Conservation (phyloP, 257 asterid genomes). For the Lycium barbarum region DNA sequence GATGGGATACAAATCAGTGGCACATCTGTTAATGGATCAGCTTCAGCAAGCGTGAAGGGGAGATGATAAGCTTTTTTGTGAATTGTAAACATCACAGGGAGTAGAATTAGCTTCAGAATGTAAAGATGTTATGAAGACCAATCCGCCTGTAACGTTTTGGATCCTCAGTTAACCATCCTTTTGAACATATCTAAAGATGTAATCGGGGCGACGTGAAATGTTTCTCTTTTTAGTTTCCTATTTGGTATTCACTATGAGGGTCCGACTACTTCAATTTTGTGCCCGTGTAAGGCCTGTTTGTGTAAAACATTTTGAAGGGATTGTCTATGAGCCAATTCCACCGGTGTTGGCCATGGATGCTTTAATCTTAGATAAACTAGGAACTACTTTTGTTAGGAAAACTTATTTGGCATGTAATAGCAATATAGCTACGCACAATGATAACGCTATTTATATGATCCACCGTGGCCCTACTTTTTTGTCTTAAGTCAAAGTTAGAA, state of each 20-base stretch:
- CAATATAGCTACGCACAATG: too few relatives aligned
- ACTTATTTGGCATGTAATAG: too few relatives aligned
- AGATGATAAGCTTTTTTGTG: not conserved
- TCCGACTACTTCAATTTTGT: not conserved
- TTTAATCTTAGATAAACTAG: too few relatives aligned
- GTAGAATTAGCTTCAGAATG: not conserved
- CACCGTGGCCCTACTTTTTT: too few relatives aligned
- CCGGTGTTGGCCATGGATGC: too few relatives aligned
- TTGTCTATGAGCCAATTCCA: too few relatives aligned
- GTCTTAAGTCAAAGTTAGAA: too few relatives aligned
- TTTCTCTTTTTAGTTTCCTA: not conserved
- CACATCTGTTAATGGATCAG: constrained; percentile 71
- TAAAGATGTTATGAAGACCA: not conserved
- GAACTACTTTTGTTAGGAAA: too few relatives aligned
- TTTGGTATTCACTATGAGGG: not conserved
- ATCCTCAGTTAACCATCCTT: not conserved
- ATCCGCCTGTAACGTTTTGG: not conserved
- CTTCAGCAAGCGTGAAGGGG: constrained; percentile 50
- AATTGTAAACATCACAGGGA: not conserved
- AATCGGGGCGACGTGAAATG: not conserved
- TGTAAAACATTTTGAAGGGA: not conserved
- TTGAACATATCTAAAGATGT: constrained; percentile 1
- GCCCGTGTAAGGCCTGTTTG: not conserved
- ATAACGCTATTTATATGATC: too few relatives aligned
- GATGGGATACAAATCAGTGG: constrained; percentile 84